These are phyloP conservation scores for Beauveria rudraprayagi DNA, from an alignment of 2,329 filamentous ascomycete genomes.

Conservation along the genomic window DNA sequence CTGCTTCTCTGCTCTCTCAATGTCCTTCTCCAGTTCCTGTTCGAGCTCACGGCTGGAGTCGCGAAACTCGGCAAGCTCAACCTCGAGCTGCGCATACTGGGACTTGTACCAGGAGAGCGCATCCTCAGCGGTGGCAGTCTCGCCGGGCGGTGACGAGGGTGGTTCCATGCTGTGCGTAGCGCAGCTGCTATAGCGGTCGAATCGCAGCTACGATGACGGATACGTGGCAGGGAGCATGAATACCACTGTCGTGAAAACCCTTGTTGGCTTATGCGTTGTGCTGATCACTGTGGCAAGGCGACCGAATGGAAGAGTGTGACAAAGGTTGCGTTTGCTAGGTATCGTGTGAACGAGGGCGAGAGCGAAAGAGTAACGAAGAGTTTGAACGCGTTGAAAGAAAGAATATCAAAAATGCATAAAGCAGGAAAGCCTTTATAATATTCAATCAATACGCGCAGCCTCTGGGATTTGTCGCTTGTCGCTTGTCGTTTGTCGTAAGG, in stretches of 20 bases:
- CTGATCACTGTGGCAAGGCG: neutral
- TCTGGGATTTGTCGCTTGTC: neutral
- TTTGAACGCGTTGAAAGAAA: neutral
- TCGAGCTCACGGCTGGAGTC: slow-evolving; percentile 90
- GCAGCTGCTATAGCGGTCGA: slow-evolving; percentile 9
- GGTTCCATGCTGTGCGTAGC: slow-evolving; percentile 40
- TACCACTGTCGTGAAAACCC: neutral
- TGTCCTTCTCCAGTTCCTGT: slow-evolving; percentile 88
- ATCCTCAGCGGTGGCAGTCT: slow-evolving; percentile 54
- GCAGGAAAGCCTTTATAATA: neutral
- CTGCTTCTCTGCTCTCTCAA: slow-evolving; percentile 89
- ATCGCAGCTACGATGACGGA: slow-evolving; percentile 8
- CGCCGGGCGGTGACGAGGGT: slow-evolving; percentile 54
- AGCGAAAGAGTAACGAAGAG: neutral
- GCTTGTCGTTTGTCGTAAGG: neutral
- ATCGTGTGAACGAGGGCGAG: neutral
- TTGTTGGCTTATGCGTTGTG: neutral
- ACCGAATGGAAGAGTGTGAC: neutral
- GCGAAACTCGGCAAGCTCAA: slow-evolving; percentile 88
- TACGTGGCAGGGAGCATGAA: neutral
- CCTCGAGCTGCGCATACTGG: slow-evolving; percentile 88
- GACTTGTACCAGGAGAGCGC: slow-evolving; percentile 90
- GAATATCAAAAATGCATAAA: neutral
- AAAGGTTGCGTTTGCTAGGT: neutral
- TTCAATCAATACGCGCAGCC: neutral